Conservation (phyloP, 495 filamentous ascomycete genomes). For the Penicillium chermesinum region DNA sequence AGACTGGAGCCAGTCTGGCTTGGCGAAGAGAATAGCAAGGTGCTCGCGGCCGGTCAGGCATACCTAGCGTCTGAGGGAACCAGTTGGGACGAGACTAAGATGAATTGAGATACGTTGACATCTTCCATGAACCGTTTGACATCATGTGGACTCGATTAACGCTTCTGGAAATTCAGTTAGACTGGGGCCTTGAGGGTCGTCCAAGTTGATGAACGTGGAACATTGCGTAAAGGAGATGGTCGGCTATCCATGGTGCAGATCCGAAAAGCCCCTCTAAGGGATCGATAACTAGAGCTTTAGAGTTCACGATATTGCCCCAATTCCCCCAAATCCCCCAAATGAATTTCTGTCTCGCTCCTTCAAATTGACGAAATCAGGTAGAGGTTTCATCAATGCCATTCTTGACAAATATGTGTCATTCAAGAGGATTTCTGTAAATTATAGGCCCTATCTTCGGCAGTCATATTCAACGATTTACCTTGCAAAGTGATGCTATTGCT, state of each 20-base stretch:
- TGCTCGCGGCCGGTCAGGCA: conserved; percentile 33
- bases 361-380: background rate
- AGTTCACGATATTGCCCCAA: no score
- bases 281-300: background rate
- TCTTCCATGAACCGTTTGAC: no score
- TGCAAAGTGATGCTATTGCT: no score
- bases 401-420: background rate
- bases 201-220: background rate
- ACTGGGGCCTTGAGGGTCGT: background rate
- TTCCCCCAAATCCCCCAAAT: background rate
- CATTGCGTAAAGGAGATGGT: conserved; percentile 1
- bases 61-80: conserved; percentile 26
- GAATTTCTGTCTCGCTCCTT: background rate
- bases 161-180: background rate
- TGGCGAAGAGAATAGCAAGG: conserved; percentile 34
- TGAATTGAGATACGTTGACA: background rate
- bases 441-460: background rate
- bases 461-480: no score
- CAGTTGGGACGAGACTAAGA: conserved; percentile 25
- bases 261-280: background rate
- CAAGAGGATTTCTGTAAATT: background rate
- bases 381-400: background rate
- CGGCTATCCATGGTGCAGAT: conserved; percentile 1
- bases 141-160: background rate
- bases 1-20: conserved; percentile 39